phyloP scores from a whole-genome alignment of 1,284 basidiomycete species.

The Puccinia polysora region DNA sequence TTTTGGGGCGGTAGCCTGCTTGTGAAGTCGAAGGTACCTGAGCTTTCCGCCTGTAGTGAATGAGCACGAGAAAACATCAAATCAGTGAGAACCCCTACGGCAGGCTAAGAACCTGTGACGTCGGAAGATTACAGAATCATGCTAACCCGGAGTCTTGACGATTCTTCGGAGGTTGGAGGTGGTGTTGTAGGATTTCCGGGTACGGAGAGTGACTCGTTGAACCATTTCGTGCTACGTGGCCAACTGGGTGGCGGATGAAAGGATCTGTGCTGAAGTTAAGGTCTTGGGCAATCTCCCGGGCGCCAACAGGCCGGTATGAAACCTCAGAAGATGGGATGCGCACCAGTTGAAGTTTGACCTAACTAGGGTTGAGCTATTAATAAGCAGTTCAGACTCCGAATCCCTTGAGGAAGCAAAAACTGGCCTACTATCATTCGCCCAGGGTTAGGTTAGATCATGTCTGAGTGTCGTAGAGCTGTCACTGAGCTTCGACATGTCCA shows the following conservation, averaged over 20 bases:
- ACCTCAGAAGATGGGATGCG: too few species aligned
- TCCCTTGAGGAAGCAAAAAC: too few species aligned
- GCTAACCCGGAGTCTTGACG: constrained; percentile 75
- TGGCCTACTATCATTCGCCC: constrained; percentile 6
- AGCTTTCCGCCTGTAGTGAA: constrained; percentile 45
- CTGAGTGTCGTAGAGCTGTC: constrained; percentile 10
- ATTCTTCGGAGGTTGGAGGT: constrained; percentile 90
- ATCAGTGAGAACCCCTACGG: neutral
- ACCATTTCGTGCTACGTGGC: constrained; percentile 62
- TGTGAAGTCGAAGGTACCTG: constrained; percentile 45
- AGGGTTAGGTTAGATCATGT: constrained; percentile 19
- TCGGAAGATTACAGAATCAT: neutral
- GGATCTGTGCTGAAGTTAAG: neutral
- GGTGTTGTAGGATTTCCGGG: constrained; percentile 98
- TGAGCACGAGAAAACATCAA: neutral
- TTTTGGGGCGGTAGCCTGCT: constrained; percentile 54
- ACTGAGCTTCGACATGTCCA: too few species aligned
- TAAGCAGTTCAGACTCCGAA: too few species aligned
- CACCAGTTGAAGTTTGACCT: too few species aligned
- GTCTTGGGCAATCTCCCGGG: neutral
- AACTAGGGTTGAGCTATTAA: too few species aligned
- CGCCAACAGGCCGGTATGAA: neutral
- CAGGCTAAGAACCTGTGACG: neutral
- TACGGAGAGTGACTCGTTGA: constrained; percentile 98
- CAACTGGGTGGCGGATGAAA: constrained; percentile 13